phyloP scores from a whole-genome alignment of 495 filamentous ascomycete species.

The Penicillium simplicissimum region DNA sequence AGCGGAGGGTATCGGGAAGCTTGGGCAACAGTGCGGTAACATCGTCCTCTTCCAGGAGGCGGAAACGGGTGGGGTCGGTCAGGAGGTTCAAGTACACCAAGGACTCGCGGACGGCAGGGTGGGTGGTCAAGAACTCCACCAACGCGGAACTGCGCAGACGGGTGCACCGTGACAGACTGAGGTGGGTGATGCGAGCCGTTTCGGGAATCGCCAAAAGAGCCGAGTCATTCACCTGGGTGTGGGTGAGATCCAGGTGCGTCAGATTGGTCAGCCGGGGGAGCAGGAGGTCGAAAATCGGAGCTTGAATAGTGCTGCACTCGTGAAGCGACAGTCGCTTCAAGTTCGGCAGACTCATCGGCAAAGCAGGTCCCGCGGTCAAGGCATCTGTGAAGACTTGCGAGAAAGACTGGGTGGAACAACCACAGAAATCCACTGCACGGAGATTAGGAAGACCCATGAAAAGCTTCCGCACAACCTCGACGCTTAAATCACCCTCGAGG shows the following conservation, averaged over 20 bases:
- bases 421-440: slow-evolving; percentile 76
- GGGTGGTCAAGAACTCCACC: slow-evolving; percentile 70
- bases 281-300: slow-evolving; percentile 67
- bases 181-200: slow-evolving; percentile 73
- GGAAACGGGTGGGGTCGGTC: slow-evolving; percentile 71
- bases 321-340: slow-evolving; percentile 75
- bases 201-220: slow-evolving; percentile 71
- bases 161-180: slow-evolving; percentile 78
- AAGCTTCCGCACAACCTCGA: slow-evolving; percentile 68
- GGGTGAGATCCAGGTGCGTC: slow-evolving; percentile 79
- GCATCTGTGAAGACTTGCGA: slow-evolving; percentile 58
- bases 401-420: slow-evolving; percentile 71
- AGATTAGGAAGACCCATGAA: slow-evolving; percentile 67
- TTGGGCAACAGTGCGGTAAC: slow-evolving; percentile 65
- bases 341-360: slow-evolving; percentile 53
- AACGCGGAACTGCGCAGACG: slow-evolving; percentile 65
- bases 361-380: slow-evolving; percentile 39
- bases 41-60: slow-evolving; percentile 66
- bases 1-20: slow-evolving; percentile 68
- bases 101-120: slow-evolving; percentile 65
- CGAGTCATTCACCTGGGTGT: slow-evolving; percentile 73
- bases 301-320: slow-evolving; percentile 73
- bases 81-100: slow-evolving; percentile 76
- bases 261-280: slow-evolving; percentile 68
- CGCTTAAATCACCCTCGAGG: slow-evolving; percentile 74